phyloP scores from a whole-genome alignment of 2,329 filamentous ascomycete species.

The Colletotrichum brevisporum region DNA sequence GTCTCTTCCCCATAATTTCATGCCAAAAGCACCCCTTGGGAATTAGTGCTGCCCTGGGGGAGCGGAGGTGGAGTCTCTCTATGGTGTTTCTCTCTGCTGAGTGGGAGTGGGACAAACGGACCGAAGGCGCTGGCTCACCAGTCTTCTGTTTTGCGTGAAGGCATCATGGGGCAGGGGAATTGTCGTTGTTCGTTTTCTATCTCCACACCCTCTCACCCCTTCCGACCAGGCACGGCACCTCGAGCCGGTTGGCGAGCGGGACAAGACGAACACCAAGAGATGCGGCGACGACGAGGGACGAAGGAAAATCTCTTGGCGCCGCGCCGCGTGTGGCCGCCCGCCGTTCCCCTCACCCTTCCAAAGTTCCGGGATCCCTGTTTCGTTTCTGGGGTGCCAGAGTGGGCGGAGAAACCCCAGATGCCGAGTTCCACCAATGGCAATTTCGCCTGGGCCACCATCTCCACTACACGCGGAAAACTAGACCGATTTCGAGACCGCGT shows the following conservation, averaged over 20 bases:
- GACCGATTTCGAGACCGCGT: constrained; percentile 18
- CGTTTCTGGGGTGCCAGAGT: constrained; percentile 20
- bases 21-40: neutral
- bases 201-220: neutral
- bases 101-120: constrained; percentile 12
- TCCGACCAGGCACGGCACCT: too few relatives aligned
- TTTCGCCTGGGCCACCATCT: constrained; percentile 16
- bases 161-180: constrained; percentile 10
- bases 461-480: neutral
- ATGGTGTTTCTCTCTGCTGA: neutral
- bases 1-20: constrained; percentile 29
- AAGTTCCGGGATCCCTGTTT: constrained; percentile 16
- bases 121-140: constrained; percentile 3
- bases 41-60: constrained; percentile 12
- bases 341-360: constrained; percentile 8
- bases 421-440: constrained; percentile 35
- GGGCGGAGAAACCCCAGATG: constrained; percentile 36
- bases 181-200: neutral
- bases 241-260: constrained; percentile 8
- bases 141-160: constrained; percentile 5
- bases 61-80: constrained; percentile 29
- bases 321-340: constrained; percentile 26
- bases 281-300: constrained; percentile 27
- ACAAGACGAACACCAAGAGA: constrained; percentile 37
- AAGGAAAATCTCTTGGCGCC: constrained; percentile 24